phyloP scores from a whole-genome alignment of 495 filamentous ascomycete genomes.

The Podospora appendiculata region DNA sequence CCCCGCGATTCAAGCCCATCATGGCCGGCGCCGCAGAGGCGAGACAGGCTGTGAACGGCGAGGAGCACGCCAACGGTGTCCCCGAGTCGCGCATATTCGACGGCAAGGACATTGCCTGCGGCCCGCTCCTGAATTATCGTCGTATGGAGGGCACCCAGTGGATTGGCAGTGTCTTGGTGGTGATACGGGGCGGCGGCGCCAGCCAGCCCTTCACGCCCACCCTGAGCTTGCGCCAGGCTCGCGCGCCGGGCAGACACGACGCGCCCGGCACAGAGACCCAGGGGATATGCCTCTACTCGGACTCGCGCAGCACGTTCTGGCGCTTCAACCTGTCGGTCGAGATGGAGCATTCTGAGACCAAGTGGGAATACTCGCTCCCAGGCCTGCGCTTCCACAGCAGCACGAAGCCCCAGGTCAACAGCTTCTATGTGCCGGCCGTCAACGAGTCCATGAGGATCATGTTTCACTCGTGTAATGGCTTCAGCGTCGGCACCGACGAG shows the following conservation, averaged over 20 bases:
- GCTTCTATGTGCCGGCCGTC: conserved; percentile 69
- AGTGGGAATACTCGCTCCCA: conserved; percentile 54
- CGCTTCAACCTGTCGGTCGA: conserved; percentile 58
- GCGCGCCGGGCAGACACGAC: conserved; percentile 1
- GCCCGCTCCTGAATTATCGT: conserved; percentile 78
- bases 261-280: conserved; percentile 5
- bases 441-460: conserved; percentile 88
- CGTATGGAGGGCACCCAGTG: conserved; percentile 69
- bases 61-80: background rate
- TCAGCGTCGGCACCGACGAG: conserved; percentile 87
- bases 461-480: conserved; percentile 96
- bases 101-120: conserved; percentile 60
- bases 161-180: conserved; percentile 78
- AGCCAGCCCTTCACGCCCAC: conserved; percentile 23
- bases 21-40: conserved; percentile 29
- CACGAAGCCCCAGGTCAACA: conserved; percentile 39
- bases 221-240: conserved; percentile 23
- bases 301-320: conserved; percentile 74
- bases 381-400: conserved; percentile 35
- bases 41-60: background rate
- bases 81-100: conserved; percentile 8
- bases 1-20: conserved; percentile 33
- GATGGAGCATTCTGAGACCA: conserved; percentile 43
- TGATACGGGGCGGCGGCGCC: conserved; percentile 58
- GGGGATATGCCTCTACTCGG: conserved; percentile 69